Base-by-base conservation (phyloP, 768 basidiomycete genomes). In the Suillus decipiens region DNA sequence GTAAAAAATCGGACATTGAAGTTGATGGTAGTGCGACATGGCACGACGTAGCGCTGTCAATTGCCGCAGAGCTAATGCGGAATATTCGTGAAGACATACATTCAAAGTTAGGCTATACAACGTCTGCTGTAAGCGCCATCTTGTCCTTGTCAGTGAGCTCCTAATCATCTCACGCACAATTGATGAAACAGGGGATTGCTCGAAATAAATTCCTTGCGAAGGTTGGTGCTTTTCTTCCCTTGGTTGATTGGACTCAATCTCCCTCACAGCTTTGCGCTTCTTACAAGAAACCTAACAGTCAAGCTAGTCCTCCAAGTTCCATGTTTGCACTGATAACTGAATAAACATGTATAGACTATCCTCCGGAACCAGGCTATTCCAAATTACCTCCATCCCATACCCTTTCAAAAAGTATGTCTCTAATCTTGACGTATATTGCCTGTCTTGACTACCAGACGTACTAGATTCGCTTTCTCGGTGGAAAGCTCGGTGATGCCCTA, bases 121-220 rank as follows among this genome's bases (percentile, higher is more conserved):
- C 90, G 48, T 95, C 93, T 59, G 95, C 95, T 14, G 95, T 95
- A 68, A 67, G 89, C 78, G 33, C 1, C 11, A 34, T 58, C 55
- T 42, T 2, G 19, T 12, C 48, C 31, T 61, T 37, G 22, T 59
- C 19, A 54, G 7, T 9, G 47, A 33, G 15, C 12, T 57, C 5
- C 9, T 41, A 17, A n/a, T 24, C 24, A 37, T 55, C 56, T 57
- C 28, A 41, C 6, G 39, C 15, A 15, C 37, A 36, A 37, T 22
- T 12, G 19, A 39, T 57, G 17, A 41, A 11, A 11, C 39, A 95
- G 93, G 95, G 95, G 1, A 88, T 98, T 62, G 87, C 93, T 15
- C 83, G 94, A 70, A 98, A 96, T 71, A 97, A 98, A 74, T 96
- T 96, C 68, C 81, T 99, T 31, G 92, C 97, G 0, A 99, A 99